phyloP scores from a whole-genome alignment of 1,284 basidiomycete genomes.

The Porodaedalea pini region DNA sequence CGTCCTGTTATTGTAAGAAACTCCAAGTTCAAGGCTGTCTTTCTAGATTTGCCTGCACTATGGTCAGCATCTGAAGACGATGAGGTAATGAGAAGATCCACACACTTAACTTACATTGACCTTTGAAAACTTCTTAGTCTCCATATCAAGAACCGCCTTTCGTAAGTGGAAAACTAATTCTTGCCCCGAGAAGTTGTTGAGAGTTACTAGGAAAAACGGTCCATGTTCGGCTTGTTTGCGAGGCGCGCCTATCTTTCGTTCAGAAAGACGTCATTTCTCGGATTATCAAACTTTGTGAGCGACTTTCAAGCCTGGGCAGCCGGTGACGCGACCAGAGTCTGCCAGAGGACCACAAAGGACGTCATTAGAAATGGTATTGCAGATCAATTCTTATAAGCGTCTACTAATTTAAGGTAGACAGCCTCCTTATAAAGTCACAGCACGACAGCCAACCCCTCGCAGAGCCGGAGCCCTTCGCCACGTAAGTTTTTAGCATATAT shows the following conservation, averaged over 20 bases:
- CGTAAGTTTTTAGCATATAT: constrained; percentile 39
- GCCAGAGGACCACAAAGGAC: constrained; percentile 51
- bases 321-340: constrained; percentile 46
- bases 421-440: constrained; percentile 61
- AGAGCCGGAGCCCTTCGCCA: constrained; percentile 54
- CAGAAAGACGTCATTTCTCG: constrained; percentile 68
- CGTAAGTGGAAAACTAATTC: background rate
- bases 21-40: background rate
- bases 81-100: constrained; percentile 3
- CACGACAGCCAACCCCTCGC: constrained; percentile 65
- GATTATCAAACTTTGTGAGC: constrained; percentile 54
- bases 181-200: background rate
- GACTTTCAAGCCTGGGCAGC: constrained; percentile 64
- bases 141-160: constrained; percentile 10
- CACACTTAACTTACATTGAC: background rate
- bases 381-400: constrained; percentile 3
- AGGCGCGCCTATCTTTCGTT: constrained; percentile 71
- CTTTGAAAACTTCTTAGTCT: background rate
- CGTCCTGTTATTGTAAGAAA: background rate
- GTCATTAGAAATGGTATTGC: constrained; percentile 47
- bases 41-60: constrained; percentile 12
- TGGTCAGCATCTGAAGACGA: constrained; percentile 16
- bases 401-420: constrained; percentile 32
- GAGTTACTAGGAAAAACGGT: constrained; percentile 40
- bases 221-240: constrained; percentile 74